Base-by-base conservation (phyloP, 2,329 filamentous ascomycete genomes). In the Orbilia quercus region DNA sequence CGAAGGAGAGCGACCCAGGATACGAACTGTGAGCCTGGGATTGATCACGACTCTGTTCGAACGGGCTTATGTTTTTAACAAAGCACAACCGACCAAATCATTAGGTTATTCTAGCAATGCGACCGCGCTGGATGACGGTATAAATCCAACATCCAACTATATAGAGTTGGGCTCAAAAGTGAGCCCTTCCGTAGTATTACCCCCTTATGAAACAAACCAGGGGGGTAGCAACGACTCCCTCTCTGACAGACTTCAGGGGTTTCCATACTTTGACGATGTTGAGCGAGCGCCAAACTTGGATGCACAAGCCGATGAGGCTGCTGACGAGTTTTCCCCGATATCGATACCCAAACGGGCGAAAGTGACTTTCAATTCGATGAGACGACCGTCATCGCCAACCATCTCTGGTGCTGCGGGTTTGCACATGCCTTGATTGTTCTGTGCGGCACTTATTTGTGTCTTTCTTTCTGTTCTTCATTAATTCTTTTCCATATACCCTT, bases 371-470 rank as follows among this genome's bases (percentile, higher is more conserved):
- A 31, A 4, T 38, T 45, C 60, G 25, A 64, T 20, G 48, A 64
- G 60, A n/a, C 22, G 60, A 38, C 60, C 60, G n/a, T 64, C 60
- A 23, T 64, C 60, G 25, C 60, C 60, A n/a, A 64, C 60, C 22
- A 64, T 64, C 14, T 64, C 60, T 9, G 60, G 60, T 16, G 50
- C 40, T 36, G 60, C 60, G 2, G 47, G 40, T 9, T 60, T 57
- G 38, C 36, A 44, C 20, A 57, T 57, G 2, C 22, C 53, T 28
- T 44, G 16, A 44, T 45, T 22, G 18, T 45, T 20, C 5, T 45
- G 5, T 20, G 9, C 5, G 6, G 9, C 16, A 9, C 12, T 34
- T 12, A 34, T 40, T 40, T 40, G 12, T 40, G 5, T 45, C 16
- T 45, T 4, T 20, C 6, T 9, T 45, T 45, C 20, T 22, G 4